These are phyloP conservation scores for Cyphellophora attinorum DNA, from an alignment of 2,329 filamentous ascomycete species.

Conservation along the genomic window DNA sequence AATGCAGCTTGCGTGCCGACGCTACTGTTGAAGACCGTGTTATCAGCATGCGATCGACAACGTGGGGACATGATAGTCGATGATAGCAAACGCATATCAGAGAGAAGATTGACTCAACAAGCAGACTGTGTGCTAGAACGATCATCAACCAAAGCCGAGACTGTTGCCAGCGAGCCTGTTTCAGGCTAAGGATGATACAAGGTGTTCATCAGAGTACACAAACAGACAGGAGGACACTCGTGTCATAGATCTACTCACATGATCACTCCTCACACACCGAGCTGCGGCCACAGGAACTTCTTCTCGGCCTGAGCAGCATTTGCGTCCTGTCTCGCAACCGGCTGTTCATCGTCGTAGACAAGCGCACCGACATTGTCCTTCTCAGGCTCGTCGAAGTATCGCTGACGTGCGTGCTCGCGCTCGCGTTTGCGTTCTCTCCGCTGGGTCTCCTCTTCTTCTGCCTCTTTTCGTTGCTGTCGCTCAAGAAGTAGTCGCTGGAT, in stretches of 20 bases:
- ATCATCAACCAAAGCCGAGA: conserved; percentile 16
- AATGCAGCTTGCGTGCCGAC: too few species aligned
- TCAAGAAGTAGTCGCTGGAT: conserved; percentile 60
- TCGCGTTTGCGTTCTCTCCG: conserved; percentile 1
- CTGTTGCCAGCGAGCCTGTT: conserved; percentile 31
- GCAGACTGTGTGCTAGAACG: conserved; percentile 25
- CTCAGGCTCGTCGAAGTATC: conserved; percentile 7
- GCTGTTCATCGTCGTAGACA: conserved; percentile 11
- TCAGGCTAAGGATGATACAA: conserved; percentile 96
- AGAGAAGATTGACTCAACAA: conserved; percentile 39
- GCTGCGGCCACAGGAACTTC: conserved; percentile 15
- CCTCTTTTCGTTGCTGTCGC: conserved; percentile 18
- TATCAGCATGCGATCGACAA: too few species aligned
- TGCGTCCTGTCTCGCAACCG: conserved; percentile 3
- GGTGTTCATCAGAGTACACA: conserved; percentile 65
- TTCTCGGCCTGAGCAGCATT: conserved; percentile 3
- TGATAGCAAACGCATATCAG: conserved; percentile 21
- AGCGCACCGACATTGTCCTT: conserved; percentile 6
- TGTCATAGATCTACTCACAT: not conserved
- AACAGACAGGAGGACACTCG: conserved; percentile 4
- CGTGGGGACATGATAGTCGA: not conserved
- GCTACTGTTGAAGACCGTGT: too few species aligned
- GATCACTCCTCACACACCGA: conserved; percentile 4
- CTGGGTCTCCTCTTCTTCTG: conserved; percentile 8
- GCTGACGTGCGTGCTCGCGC: conserved; percentile 1